A percentile compares a stretch with the other conserved stretches of the same genome.
Evolutionary conservation across 1,139 yeast genomes (phyloP).

Genomic region (Ashbya aceris): DNA sequence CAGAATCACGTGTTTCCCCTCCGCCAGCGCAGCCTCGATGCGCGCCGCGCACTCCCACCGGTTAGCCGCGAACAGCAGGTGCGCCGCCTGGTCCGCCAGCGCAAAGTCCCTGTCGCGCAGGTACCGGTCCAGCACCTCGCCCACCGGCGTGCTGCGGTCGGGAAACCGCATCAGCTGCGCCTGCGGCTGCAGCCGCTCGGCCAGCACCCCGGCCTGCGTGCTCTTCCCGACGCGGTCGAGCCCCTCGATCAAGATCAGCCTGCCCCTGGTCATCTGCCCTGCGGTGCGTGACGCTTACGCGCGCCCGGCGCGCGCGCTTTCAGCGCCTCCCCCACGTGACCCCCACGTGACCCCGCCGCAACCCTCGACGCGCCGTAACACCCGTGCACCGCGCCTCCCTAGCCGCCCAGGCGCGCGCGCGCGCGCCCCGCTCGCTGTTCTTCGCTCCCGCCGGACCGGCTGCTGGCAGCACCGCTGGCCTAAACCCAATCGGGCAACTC

Average conservation of each 20-base stretch:
- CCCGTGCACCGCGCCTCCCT: not conserved
- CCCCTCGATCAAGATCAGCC: slow-evolving; percentile 79
- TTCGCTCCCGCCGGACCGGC: no score
- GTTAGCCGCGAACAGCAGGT: slow-evolving; percentile 83
- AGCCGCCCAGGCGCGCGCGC: no score
- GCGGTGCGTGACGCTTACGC: no score
- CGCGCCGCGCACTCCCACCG: slow-evolving; percentile 71
- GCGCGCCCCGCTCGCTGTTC: no score
- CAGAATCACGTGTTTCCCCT: slow-evolving; percentile 55
- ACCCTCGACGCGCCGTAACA: no score
- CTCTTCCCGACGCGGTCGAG: slow-evolving; percentile 92
- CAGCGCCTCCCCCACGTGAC: not conserved
- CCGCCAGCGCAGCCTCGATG: slow-evolving; percentile 39
- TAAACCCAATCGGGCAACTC: no score
- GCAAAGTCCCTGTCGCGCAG: slow-evolving; percentile 42
- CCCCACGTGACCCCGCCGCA: not conserved
- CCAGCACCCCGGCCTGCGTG: slow-evolving; percentile 60
- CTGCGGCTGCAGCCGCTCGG: slow-evolving; percentile 31
- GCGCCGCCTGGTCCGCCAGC: slow-evolving; percentile 70
- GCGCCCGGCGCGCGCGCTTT: not conserved
- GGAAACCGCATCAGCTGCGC: slow-evolving; percentile 68
- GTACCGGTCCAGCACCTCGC: slow-evolving; percentile 66
- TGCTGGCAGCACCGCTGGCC: no score
- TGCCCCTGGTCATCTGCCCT: slow-evolving; percentile 42
- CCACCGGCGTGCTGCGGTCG: slow-evolving; percentile 74